Percentiles rank a stretch among this genome's conserved stretches.
Evolutionary conservation across 768 basidiomycete genomes (phyloP).

Genomic region (Wakefieldia striispora): DNA sequence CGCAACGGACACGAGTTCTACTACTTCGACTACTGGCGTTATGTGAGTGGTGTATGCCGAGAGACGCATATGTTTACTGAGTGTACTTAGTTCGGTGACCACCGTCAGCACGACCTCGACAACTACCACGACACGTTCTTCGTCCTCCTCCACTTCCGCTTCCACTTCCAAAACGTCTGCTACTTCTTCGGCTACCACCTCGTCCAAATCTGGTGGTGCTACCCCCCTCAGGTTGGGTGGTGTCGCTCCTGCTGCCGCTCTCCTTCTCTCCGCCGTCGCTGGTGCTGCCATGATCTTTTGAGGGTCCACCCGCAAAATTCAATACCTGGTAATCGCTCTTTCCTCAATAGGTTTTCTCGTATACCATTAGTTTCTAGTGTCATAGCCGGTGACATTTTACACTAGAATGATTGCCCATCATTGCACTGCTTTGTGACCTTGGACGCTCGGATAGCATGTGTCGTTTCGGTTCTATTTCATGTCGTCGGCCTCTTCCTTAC

Average conservation of each 20-base stretch:
- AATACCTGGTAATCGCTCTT: neutral
- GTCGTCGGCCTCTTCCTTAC: conserved; percentile 2
- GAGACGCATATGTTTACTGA: too few relatives aligned
- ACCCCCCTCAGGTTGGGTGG: conserved; percentile 33
- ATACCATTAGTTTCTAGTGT: conserved; percentile 16
- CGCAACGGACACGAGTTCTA: conserved; percentile 11
- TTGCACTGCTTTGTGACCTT: conserved; percentile 18
- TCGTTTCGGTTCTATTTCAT: conserved; percentile 6
- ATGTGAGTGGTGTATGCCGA: conserved; percentile 9
- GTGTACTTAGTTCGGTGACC: too few relatives aligned
- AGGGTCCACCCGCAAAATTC: conserved; percentile 20
- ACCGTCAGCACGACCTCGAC: conserved; percentile 2
- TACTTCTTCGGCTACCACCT: conserved; percentile 22
- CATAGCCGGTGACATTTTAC: conserved; percentile 15
- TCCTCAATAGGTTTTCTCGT: conserved; percentile 4
- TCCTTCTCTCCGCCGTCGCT: conserved; percentile 45
- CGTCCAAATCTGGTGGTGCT: conserved; percentile 27
- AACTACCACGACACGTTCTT: conserved; percentile 13
- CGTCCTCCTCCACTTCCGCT: conserved; percentile 14
- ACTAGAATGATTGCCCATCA: conserved; percentile 13
- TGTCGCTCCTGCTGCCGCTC: conserved; percentile 33
- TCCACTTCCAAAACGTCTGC: too few relatives aligned
- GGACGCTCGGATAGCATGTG: conserved; percentile 19
- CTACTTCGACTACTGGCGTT: neutral
- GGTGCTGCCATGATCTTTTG: conserved; percentile 50